Evolutionary conservation across 495 filamentous ascomycete genomes (phyloP).

Genomic region (Friedmanniomyces simplex): DNA sequence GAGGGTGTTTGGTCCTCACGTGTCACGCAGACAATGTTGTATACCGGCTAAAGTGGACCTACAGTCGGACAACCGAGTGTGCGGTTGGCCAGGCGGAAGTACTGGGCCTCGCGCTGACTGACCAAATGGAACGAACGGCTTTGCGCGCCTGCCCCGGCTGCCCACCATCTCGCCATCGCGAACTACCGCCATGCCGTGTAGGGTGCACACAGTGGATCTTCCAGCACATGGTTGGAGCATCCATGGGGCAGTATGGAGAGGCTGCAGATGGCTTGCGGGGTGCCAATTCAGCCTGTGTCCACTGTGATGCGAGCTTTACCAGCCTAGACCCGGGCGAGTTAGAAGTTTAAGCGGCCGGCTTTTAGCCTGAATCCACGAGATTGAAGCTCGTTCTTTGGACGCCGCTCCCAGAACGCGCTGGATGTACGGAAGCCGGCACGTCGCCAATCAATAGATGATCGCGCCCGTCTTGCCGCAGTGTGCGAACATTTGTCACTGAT

Average conservation of each 20-base stretch:
- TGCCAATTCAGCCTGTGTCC: not conserved
- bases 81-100: not conserved
- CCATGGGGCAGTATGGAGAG: not conserved
- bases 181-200: not conserved
- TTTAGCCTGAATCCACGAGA: not conserved
- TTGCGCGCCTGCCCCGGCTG: not conserved
- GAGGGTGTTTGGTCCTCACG: not conserved
- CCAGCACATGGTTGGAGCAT: not conserved
- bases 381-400: slow-evolving; percentile 32
- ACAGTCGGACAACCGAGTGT: not conserved
- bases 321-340: not conserved
- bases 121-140: not conserved
- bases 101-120: not conserved
- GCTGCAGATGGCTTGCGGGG: not conserved
- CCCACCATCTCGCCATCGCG: not conserved
- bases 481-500: too few species aligned
- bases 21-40: not conserved
- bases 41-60: not conserved
- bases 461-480: too few species aligned
- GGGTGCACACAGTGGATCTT: not conserved
- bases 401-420: too few species aligned
- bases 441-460: too few species aligned
- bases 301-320: not conserved
- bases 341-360: not conserved
- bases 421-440: too few species aligned